Conservation (phyloP, 257 asterid species). For the Salvia splendens region DNA sequence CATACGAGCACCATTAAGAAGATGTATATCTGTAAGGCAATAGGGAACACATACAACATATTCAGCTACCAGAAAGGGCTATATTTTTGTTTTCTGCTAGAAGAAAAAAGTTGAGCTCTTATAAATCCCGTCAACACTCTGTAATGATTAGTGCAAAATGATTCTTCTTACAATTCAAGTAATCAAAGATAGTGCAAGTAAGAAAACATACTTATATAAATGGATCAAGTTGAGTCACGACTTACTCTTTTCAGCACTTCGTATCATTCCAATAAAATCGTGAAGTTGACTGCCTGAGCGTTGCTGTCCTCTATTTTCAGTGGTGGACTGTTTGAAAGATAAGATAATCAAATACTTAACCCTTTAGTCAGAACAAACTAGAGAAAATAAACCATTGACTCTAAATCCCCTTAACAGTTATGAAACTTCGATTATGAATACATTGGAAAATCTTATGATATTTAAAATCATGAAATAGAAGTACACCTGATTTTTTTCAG, state of each 20-base stretch:
- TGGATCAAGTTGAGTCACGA: conserved; percentile 9
- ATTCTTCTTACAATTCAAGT: background rate
- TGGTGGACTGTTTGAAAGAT: conserved; percentile 54
- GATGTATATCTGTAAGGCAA: conserved; percentile 62
- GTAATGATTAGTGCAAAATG: background rate
- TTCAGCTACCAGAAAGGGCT: conserved; percentile 21
- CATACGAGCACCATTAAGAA: conserved; percentile 81
- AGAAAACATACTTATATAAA: conserved; percentile 11
- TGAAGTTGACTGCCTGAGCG: conserved; percentile 52
- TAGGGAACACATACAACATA: conserved; percentile 26
- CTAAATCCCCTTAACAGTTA: background rate
- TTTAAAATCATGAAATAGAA: background rate
- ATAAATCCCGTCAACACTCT: background rate
- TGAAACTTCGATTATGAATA: conserved; percentile 1
- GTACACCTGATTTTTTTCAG: conserved; percentile 5
- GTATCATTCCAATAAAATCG: conserved; percentile 83
- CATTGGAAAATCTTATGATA: background rate
- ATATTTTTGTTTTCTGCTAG: too few species aligned
- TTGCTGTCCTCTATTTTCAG: conserved; percentile 52
- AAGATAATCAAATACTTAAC: conserved; percentile 36
- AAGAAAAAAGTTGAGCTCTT: conserved; percentile 10
- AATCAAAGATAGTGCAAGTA: conserved; percentile 3
- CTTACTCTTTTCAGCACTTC: conserved; percentile 85
- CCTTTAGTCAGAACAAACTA: conserved; percentile 23
- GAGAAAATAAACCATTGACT: conserved; percentile 22